Base-by-base conservation (phyloP, 441 rosid species). In the Pelargonium exstipulatum region DNA sequence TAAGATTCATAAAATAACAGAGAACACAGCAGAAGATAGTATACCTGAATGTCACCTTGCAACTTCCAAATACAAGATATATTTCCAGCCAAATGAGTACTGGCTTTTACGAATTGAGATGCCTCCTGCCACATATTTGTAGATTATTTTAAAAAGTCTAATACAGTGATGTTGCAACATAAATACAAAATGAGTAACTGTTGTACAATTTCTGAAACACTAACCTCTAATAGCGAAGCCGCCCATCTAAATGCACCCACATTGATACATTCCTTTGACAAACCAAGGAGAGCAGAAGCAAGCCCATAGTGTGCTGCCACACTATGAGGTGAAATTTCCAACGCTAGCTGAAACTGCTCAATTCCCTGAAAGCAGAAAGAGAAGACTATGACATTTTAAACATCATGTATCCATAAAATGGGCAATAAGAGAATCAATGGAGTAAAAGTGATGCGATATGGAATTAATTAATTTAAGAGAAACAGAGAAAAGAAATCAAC, bases 241-340 rank as follows among this genome's bases (percentile, higher is more conserved):
- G 87, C 96, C 99, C 97, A 90, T 72, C 74, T 77, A 76, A 87
- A 89, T 64, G 97, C 95, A 55, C 99, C 99, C 76, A 85, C 76
- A 82, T 83, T 83, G 70, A 88, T 82, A 64, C 92, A 86, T 81
- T 92, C 93, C 73, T 90, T 92, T 72, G 97, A 84, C 88, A 86
- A 85, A 73, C 92, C 85, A 77, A 90, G 87, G 74, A 89, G 81
- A 66, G 91, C 96, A 79, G 95, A 85, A 65, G 95, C 94, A 75
- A 90, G 84, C 69, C 99, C 97, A 76, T 87, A 85, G 78, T 78
- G 86, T 76, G 88, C 96, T 67, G 98, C 79, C 60, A 88, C 74
- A 81, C 88, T 87, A 72, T 84, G 82, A 73, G 95, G 91, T 62
- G 92, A 82, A 67, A 91, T 84, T 79, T 88, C 82, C 62, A 92